phyloP scores from a whole-genome alignment of 495 filamentous ascomycete genomes.

The Cairneyella variabilis region DNA sequence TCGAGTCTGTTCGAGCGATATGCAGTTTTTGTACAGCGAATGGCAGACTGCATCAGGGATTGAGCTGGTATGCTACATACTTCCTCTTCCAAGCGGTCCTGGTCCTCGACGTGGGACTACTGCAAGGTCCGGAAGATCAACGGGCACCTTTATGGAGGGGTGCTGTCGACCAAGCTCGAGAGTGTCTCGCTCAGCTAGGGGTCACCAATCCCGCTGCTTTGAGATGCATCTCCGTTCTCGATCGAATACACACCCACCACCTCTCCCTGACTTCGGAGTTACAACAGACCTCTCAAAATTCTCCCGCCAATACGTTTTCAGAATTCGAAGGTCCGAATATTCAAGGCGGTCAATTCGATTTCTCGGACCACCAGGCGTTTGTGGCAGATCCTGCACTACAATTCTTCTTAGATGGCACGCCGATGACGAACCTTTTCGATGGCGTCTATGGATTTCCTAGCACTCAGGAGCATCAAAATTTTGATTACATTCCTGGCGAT shows the following conservation, averaged over 20 bases:
- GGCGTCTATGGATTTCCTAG: conserved; percentile 15
- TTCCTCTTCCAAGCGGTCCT: conserved; percentile 35
- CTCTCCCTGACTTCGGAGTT: background rate
- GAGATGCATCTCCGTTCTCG: conserved; percentile 19
- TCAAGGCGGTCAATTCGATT: background rate
- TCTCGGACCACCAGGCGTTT: background rate
- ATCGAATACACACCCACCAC: conserved; percentile 14
- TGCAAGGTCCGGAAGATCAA: conserved; percentile 4
- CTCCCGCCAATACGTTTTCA: background rate
- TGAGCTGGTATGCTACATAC: conserved; percentile 33
- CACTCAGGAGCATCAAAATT: conserved; percentile 12
- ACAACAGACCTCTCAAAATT: background rate
- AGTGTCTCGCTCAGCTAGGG: conserved; percentile 8
- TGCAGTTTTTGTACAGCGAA: conserved; percentile 23
- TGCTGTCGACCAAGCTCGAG: background rate
- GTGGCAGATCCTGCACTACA: conserved; percentile 13
- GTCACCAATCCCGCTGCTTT: conserved; percentile 11
- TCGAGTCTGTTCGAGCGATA: conserved; percentile 25
- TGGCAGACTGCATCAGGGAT: conserved; percentile 18
- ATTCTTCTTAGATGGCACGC: conserved; percentile 10
- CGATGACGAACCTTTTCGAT: conserved; percentile 12
- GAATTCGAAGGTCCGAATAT: background rate
- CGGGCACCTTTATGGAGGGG: background rate
- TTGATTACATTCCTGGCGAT: conserved; percentile 13
- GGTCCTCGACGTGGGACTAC: conserved; percentile 27